phyloP scores from a whole-genome alignment of 345 rosid species.

The Citrus inodora region DNA sequence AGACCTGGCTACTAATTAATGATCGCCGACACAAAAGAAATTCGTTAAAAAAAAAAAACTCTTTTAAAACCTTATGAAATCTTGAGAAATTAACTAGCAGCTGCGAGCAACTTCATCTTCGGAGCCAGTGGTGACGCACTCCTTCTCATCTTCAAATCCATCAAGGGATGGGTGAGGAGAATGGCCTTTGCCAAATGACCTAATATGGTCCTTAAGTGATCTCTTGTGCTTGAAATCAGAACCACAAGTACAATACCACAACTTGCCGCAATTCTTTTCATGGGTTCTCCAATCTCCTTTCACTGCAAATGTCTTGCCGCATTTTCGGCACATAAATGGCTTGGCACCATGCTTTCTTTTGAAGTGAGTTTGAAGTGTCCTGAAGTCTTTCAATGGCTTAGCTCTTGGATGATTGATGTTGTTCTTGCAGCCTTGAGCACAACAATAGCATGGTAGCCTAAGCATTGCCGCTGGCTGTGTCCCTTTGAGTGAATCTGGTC shows the following conservation, averaged over 20 bases:
- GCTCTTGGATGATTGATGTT: slow-evolving; percentile 81
- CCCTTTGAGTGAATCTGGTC: slow-evolving; percentile 70
- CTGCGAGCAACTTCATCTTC: slow-evolving; percentile 42
- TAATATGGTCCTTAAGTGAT: slow-evolving; percentile 92
- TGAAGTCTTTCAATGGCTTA: slow-evolving; percentile 71
- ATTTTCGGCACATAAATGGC: slow-evolving; percentile 79
- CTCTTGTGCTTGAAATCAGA: slow-evolving; percentile 98
- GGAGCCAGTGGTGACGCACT: slow-evolving; percentile 52
- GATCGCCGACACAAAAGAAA: background rate
- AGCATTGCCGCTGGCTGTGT: slow-evolving; percentile 82
- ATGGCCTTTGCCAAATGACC: slow-evolving; percentile 90
- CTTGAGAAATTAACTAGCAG: background rate
- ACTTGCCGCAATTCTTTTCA: slow-evolving; percentile 94
- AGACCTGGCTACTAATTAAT: slow-evolving; percentile 4
- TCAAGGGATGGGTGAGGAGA: slow-evolving; percentile 77
- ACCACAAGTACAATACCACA: slow-evolving; percentile 97
- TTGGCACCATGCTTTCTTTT: slow-evolving; percentile 73
- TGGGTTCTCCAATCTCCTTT: slow-evolving; percentile 99
- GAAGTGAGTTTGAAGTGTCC: slow-evolving; percentile 82
- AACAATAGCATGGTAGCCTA: slow-evolving; percentile 75
- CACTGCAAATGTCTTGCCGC: slow-evolving; percentile 81
- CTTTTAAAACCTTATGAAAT: background rate
- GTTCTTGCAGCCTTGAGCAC: slow-evolving; percentile 79
- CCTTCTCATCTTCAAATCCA: slow-evolving; percentile 62
- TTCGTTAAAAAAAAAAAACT: background rate